Conservation (phyloP, 768 basidiomycete species). For the Pulveroboletus sp. region DNA sequence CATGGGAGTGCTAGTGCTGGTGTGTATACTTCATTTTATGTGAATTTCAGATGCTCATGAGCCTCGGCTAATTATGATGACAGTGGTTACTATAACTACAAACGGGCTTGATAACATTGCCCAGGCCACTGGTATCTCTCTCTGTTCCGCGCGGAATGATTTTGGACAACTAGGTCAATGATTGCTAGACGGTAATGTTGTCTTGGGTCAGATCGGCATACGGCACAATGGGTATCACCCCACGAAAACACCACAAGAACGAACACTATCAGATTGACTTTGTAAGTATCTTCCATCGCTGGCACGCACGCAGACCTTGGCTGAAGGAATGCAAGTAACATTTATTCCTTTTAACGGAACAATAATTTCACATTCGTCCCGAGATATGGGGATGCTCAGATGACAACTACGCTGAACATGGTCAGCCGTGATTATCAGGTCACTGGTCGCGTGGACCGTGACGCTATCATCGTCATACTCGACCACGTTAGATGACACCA, state of each 20-base stretch:
- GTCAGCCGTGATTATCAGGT: too few relatives aligned
- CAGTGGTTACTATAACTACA: slow-evolving; percentile 48
- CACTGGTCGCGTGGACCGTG: too few relatives aligned
- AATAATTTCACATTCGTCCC: slow-evolving; percentile 59
- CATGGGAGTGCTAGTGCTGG: slow-evolving; percentile 44
- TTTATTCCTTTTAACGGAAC: slow-evolving; percentile 34
- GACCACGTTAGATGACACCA: slow-evolving; percentile 51
- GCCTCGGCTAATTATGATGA: slow-evolving; percentile 50
- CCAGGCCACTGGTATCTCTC: slow-evolving; percentile 39
- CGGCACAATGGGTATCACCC: slow-evolving; percentile 44
- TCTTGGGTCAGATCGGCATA: slow-evolving; percentile 56
- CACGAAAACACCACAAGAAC: slow-evolving; percentile 42
- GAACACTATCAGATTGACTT: slow-evolving; percentile 57
- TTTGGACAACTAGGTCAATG: slow-evolving; percentile 6
- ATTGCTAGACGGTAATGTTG: slow-evolving; percentile 37
- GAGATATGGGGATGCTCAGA: slow-evolving; percentile 58
- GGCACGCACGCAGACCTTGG: neutral
- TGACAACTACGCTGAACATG: too few relatives aligned
- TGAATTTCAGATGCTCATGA: neutral
- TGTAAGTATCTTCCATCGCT: slow-evolving; percentile 17
- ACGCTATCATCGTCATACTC: too few relatives aligned
- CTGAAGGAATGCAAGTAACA: slow-evolving; percentile 30
- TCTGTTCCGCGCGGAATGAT: slow-evolving; percentile 43
- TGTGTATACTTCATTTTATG: slow-evolving; percentile 14
- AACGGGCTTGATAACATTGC: slow-evolving; percentile 38